phyloP scores from a whole-genome alignment of 1,139 yeast genomes.

The Blastobotrys indianensis region DNA sequence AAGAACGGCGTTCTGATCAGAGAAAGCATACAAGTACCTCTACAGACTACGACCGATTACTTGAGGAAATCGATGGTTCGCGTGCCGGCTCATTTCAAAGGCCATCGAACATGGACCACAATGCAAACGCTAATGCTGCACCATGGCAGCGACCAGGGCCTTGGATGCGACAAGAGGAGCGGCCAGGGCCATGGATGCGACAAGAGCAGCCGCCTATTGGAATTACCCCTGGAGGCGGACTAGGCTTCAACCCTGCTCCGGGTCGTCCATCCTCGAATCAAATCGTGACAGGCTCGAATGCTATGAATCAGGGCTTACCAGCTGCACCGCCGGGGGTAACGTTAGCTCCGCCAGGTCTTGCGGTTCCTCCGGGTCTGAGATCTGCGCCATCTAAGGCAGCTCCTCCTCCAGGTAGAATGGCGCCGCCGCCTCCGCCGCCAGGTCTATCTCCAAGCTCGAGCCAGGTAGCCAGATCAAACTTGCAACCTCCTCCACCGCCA shows the following conservation, averaged over 20 bases:
- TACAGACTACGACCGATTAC: too few relatives aligned
- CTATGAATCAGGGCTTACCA: constrained; percentile 6
- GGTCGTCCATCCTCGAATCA: constrained; percentile 6
- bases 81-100: too few relatives aligned
- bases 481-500: constrained; percentile 12
- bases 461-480: constrained; percentile 19
- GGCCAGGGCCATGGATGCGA: constrained; percentile 13
- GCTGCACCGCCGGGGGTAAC: constrained; percentile 7
- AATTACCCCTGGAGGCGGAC: too few relatives aligned
- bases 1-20: constrained; percentile 28
- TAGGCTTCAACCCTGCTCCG: constrained; percentile 11
- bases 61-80: too few relatives aligned
- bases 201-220: background rate
- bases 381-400: constrained; percentile 26
- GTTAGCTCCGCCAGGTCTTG: constrained; percentile 13
- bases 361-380: constrained; percentile 17
- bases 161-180: background rate
- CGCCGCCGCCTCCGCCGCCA: constrained; percentile 25
- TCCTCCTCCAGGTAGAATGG: constrained; percentile 25
- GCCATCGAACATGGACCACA: background rate
- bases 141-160: constrained; percentile 15
- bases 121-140: constrained; percentile 7
- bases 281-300: constrained; percentile 2
- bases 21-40: too few relatives aligned
- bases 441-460: constrained; percentile 9